Evolutionary conservation across 1,139 yeast species (phyloP).

Genomic region (Nakaseomyces bracarensis): DNA sequence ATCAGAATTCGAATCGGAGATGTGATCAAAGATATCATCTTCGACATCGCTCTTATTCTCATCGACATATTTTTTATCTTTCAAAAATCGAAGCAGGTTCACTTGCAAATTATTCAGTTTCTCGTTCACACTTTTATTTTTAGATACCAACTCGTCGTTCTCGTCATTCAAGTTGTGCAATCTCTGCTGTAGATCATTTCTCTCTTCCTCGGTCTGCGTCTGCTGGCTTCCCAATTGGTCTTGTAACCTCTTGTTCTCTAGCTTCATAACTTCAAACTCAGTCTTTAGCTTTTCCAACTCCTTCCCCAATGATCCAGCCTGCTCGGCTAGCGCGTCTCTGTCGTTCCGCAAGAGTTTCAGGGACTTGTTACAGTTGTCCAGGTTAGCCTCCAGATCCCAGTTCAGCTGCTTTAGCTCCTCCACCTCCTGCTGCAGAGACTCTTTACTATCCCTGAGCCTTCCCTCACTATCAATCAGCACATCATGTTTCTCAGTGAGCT

Average conservation of each 20-base stretch:
- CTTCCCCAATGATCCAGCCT: constrained; percentile 23
- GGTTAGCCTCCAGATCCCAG: constrained; percentile 8
- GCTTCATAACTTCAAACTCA: constrained; percentile 43
- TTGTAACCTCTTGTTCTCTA: constrained; percentile 37
- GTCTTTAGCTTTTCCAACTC: constrained; percentile 34
- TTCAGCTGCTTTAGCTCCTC: constrained; percentile 6
- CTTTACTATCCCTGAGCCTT: neutral
- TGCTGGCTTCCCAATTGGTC: constrained; percentile 36
- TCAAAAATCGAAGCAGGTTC: constrained; percentile 38
- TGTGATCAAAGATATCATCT: neutral
- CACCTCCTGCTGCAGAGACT: neutral
- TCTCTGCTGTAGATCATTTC: constrained; percentile 41
- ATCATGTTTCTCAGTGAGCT: constrained; percentile 39
- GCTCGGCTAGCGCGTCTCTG: constrained; percentile 25
- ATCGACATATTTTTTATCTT: constrained; percentile 37
- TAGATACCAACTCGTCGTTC: constrained; percentile 34
- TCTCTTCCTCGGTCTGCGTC: constrained; percentile 35
- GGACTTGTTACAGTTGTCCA: constrained; percentile 4
- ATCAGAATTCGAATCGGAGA: neutral
- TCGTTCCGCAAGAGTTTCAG: constrained; percentile 30
- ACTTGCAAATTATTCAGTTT: neutral
- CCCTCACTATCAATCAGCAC: constrained; percentile 1
- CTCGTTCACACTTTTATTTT: constrained; percentile 8
- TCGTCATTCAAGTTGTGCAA: constrained; percentile 56
- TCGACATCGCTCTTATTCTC: neutral